Conservation (phyloP, 495 filamentous ascomycete genomes). For the Rhypophila decipiens region DNA sequence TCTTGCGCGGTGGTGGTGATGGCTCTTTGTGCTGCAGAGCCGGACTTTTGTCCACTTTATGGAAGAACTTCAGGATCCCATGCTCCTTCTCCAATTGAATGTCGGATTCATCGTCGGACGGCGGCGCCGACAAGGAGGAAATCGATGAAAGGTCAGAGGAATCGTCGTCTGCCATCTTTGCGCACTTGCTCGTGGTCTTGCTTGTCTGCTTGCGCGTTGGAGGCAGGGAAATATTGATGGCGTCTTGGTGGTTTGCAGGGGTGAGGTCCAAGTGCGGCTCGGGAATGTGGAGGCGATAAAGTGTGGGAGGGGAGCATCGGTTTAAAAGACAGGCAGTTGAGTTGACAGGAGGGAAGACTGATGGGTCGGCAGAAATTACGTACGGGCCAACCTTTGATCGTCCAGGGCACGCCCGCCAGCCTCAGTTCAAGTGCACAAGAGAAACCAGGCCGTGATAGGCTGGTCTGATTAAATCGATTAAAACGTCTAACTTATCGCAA, state of each 20-base stretch:
- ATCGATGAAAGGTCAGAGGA: slow-evolving; percentile 50
- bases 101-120: slow-evolving; percentile 47
- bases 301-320: not conserved
- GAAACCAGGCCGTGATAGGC: slow-evolving; percentile 24
- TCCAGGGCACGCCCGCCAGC: slow-evolving; percentile 15
- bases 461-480: slow-evolving; percentile 6
- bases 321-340: not conserved
- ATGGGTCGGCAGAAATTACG: slow-evolving; percentile 32
- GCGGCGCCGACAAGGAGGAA: slow-evolving; percentile 46
- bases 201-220: no score
- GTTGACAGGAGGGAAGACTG: slow-evolving; percentile 9
- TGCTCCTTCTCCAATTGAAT: slow-evolving; percentile 41
- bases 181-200: slow-evolving; percentile 6
- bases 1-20: slow-evolving; percentile 65
- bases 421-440: not conserved
- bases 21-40: slow-evolving; percentile 32
- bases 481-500: not conserved
- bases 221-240: not conserved
- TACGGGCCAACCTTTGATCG: slow-evolving; percentile 22
- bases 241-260: not conserved
- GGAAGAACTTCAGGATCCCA: slow-evolving; percentile 54
- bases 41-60: slow-evolving; percentile 39
- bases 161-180: slow-evolving; percentile 47
- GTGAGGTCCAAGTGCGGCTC: slow-evolving; percentile 2
- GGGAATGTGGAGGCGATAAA: slow-evolving; percentile 19